These are phyloP conservation scores for Stereum hirsutum DNA, from an alignment of 1,284 basidiomycete genomes.

Conservation along the genomic window DNA sequence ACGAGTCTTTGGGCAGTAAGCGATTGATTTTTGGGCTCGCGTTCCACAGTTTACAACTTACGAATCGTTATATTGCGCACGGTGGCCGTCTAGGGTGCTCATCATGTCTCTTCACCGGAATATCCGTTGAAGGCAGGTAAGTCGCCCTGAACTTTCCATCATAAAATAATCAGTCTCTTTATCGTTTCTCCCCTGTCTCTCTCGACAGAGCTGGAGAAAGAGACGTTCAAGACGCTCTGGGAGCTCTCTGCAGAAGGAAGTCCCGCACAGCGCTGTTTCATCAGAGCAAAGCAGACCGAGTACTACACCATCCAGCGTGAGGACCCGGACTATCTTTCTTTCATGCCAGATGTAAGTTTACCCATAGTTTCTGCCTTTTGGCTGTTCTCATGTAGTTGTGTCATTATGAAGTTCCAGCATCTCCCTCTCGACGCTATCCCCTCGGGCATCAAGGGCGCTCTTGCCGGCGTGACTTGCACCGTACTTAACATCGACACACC, in stretches of 20 bases:
- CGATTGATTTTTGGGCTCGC: constrained; percentile 10
- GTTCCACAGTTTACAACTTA: too few relatives aligned
- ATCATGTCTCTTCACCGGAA: constrained; percentile 57
- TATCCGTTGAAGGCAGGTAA: constrained; percentile 31
- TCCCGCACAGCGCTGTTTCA: constrained; percentile 46
- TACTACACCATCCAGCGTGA: constrained; percentile 34
- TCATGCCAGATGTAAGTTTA: constrained; percentile 52
- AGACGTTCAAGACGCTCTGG: constrained; percentile 70
- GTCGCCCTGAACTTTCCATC: not conserved
- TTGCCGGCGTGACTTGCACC: constrained; percentile 48
- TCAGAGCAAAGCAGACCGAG: constrained; percentile 51
- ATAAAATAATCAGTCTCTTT: not conserved
- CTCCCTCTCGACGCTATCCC: constrained; percentile 33
- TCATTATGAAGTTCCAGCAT: constrained; percentile 33
- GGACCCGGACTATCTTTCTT: constrained; percentile 27
- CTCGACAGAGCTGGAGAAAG: constrained; percentile 50
- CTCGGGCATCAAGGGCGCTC: constrained; percentile 24
- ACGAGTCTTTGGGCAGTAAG: constrained; percentile 74
- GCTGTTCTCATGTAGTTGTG: not conserved
- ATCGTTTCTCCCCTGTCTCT: too few relatives aligned
- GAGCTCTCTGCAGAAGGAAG: constrained; percentile 48
- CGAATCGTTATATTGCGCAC: too few relatives aligned
- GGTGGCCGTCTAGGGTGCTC: constrained; percentile 39
- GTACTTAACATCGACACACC: constrained; percentile 65
- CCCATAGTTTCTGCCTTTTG: not conserved